Base-by-base conservation (phyloP, 2,329 filamentous ascomycete genomes). In the Hymenoscyphus infarciens region DNA sequence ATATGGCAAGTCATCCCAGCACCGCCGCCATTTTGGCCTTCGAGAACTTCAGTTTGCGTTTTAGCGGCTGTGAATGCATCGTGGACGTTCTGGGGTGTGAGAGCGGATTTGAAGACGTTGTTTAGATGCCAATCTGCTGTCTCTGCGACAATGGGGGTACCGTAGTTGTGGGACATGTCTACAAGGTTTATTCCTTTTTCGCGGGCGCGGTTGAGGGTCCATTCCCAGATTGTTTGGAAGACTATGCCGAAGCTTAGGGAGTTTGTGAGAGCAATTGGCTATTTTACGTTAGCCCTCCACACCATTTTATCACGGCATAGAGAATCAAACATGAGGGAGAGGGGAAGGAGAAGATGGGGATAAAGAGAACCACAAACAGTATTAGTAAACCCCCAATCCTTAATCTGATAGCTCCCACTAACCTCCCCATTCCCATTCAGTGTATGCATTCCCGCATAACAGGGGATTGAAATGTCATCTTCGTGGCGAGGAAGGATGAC, bases 1-100 rank as follows among this genome's bases (percentile, higher is more conserved):
- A 81, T 81, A 69, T 88, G 84, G 69, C 84, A 87, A 42, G 85
- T 79, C 85, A 89, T 88, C 15, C 86, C 86, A 0, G 86, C 86
- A n/a, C 87, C 87, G 19, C 87, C 87, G 2, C 87, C 87, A 1
- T 81, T 81, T 67, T 84, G 85, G 0, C 87, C 87, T 73, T 90
- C 87, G 1, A 75, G 74, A 0, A 89, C 85, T 10, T 69, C 68
- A 0, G 77, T 74, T 1, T 79, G 82, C 8, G 77, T 75, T 2
- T 75, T 77, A 0, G 83, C 85, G 7, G 72, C 76, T 35, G 80
- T 76, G 59, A 89, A 83, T 0, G 84, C 83, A 3, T 76, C 71
- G 31, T 83, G 76, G 38, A 88, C 75, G 65, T 87, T 81, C 60
- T 81, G 74, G 0, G 83, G 76, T 27, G 77, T 81, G 2, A 89